A percentile compares a stretch with the other conserved stretches of the same genome.
Evolutionary conservation across 179 eudicot genomes (phyloP).

Genomic region (Sideroxylon spinosum): DNA sequence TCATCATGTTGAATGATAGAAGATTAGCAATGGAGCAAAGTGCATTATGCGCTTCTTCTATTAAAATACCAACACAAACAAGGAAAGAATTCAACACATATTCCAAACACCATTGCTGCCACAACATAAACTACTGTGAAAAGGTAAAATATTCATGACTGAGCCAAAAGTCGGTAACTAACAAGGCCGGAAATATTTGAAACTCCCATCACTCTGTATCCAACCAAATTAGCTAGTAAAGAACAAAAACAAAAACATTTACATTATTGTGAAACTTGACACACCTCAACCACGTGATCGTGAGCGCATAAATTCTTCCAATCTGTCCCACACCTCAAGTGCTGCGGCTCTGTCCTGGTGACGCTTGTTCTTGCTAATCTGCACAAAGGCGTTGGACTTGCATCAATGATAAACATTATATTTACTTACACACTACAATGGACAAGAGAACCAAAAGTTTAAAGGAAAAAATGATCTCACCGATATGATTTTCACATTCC

Average conservation of each 20-base stretch:
- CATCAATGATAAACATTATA: constrained; percentile 13
- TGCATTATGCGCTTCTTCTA: not conserved
- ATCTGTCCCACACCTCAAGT: constrained; percentile 90
- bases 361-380: constrained; percentile 94
- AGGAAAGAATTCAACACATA: not conserved
- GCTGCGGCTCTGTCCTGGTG: constrained; percentile 99
- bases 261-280: not conserved
- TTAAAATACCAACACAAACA: not conserved
- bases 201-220: not conserved
- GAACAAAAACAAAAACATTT: not conserved
- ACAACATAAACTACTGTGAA: not conserved
- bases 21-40: not conserved
- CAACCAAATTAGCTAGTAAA: not conserved
- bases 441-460: not conserved
- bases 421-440: not conserved
- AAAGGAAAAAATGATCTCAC: constrained; percentile 35
- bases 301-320: constrained; percentile 82
- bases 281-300: constrained; percentile 61
- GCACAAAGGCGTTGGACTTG: constrained; percentile 23
- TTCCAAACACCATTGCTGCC: not conserved
- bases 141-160: not conserved
- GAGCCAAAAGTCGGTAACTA: not conserved
- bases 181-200: not conserved
- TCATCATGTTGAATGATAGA: not conserved
- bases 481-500: constrained; percentile 96